Conservation (phyloP, 257 asterid genomes). For the Solanum pennellii region DNA sequence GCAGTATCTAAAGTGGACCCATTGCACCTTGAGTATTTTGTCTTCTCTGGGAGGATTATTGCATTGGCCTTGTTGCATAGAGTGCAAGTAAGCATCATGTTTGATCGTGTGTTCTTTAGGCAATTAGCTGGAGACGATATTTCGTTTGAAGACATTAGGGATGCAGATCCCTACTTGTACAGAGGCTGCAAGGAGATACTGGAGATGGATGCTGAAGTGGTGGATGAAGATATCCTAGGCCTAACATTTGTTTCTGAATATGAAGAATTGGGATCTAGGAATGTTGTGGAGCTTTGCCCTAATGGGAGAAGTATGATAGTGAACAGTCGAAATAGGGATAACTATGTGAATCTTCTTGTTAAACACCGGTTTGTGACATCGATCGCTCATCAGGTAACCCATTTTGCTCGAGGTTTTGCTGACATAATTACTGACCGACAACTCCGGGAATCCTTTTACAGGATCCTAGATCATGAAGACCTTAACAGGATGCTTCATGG, state of each 20-base stretch:
- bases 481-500: slow-evolving; percentile 75
- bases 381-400: slow-evolving; percentile 43
- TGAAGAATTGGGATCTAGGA: neutral
- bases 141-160: neutral
- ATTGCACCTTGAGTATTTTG: slow-evolving; percentile 69
- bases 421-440: slow-evolving; percentile 26
- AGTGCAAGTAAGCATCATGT: neutral
- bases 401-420: slow-evolving; percentile 58
- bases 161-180: neutral
- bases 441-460: slow-evolving; percentile 45
- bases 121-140: neutral
- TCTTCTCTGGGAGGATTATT: neutral
- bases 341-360: neutral
- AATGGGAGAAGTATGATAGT: neutral
- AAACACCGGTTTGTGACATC: slow-evolving; percentile 55
- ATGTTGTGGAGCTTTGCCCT: neutral
- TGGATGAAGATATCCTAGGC: neutral
- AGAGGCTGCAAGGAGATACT: neutral
- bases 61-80: neutral
- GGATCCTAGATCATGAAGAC: slow-evolving; percentile 56
- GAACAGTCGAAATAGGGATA: neutral
- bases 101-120: neutral
- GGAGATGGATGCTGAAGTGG: neutral
- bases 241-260: neutral
- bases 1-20: slow-evolving; percentile 91